Base-by-base conservation (phyloP, 306 rosid species). In the Leucaena leucocephala region DNA sequence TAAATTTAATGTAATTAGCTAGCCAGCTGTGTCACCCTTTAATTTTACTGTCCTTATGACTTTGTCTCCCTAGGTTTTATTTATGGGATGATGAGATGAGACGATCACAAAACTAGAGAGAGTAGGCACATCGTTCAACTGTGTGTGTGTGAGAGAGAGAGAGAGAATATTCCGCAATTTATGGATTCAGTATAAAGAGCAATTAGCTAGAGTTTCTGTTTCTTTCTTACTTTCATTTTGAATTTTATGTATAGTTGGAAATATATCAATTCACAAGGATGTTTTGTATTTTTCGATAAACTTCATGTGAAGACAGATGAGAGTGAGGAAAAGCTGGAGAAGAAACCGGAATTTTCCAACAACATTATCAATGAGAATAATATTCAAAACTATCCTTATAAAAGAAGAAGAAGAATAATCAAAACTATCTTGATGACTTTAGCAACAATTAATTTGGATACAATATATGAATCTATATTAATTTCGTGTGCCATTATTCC, bases 31-130 rank as follows among this genome's bases (percentile, higher is more conserved):
- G n/a, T 58, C 40, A 35, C 36, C 21, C 54, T 71, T 59, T 27
- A 27, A 27, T 27, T 27, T 75, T 15, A 61, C 48, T 78, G 64
- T 21, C 59, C 71, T 44, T 14, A 46, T 19, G 54, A 63, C 65
- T n/a, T 58, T 62, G 43, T 48, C 54, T 36, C 5, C 54, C 44
- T 15, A 14, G 65, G 76, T 15, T 46, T 42, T 45, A 36, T 57
- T 78, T 70, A 68, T 16, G 71, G 63, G 42, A 34, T 33, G 19
- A 33, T 33, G 44, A 27, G 27, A 16, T 27, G 57, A 63, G 5
- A 58, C 40, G 27, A 27, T 27, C 27, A 27, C 27, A 27, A 27
- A 27, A 27, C 27, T 27, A 27, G 27, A 27, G 27, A 27, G 27
- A 27, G 27, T 27, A 27, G 1, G 27, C 27, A 27, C 27, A 27